Base-by-base conservation (phyloP, 768 basidiomycete species). In the Boletellus sp. region DNA sequence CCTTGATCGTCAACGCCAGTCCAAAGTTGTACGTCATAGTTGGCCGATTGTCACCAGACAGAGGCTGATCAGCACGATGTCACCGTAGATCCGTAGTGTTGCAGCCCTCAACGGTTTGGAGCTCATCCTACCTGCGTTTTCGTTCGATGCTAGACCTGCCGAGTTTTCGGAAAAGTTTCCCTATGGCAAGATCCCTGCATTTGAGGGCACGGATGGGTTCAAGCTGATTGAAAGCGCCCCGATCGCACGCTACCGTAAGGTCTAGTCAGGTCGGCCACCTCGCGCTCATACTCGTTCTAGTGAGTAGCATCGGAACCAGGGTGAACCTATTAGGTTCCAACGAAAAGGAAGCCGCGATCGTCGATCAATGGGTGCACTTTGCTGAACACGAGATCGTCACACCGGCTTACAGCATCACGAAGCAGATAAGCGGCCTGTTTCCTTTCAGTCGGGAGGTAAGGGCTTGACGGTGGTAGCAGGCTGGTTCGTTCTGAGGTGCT, bases 291-390 rank as follows among this genome's bases (percentile, higher is more conserved):
- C 40, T 17, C 24, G 16, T 35, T 17, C 22, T 15, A 51, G 50
- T 45, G 39, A 35, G 44, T 23, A 35, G 20, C 9, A 40, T 51
- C 39, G 50, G 50, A 6, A 41, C 38, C 19, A 41, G 26, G 10
- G 43, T 58, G 1, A 28, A 42, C 26, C 22, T 47, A 28, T 12
- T 47, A 16, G 51, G 51, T 17, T 36, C 35, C 42, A 34, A 23
- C 20, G 16, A 31, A 12, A 35, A 57, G 20, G 56, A 54, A n/a
- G 32, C 20, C 6, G 49, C 52, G 0, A 16, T 45, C 13, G 37
- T 57, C 23, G 56, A 57, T 22, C 56, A 57, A 31, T 54, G 56
- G 56, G n/a, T 46, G 4, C 56, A 57, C 32, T 57, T 51, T 54
- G 42, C 46, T 12, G 52, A 57, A 28, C 36, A 40, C 16, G 55